phyloP scores from a whole-genome alignment of 495 filamentous ascomycete genomes.

The Tuber calosporum region DNA sequence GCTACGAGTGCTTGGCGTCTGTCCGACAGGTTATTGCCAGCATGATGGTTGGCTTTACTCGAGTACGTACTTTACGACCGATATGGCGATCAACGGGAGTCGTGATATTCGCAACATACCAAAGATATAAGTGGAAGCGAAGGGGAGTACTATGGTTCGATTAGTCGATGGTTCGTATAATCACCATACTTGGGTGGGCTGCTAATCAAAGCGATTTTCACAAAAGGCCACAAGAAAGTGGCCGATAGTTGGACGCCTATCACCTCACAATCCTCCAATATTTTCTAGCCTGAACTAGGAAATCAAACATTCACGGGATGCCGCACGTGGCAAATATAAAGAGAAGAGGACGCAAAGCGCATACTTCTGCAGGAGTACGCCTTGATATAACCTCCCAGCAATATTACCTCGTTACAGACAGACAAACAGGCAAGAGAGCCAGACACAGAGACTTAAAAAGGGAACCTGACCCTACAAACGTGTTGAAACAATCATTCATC shows the following conservation, averaged over 20 bases:
- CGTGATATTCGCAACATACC: too few relatives aligned
- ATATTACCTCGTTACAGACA: background rate
- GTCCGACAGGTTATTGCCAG: too few relatives aligned
- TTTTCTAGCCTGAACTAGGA: background rate
- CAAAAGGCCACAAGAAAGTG: too few relatives aligned
- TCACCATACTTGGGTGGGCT: too few relatives aligned
- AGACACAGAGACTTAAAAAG: background rate
- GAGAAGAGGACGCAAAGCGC: background rate
- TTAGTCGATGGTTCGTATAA: too few relatives aligned
- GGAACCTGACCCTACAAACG: background rate
- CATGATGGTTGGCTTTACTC: too few relatives aligned
- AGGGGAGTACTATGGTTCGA: too few relatives aligned
- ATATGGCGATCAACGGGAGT: too few relatives aligned
- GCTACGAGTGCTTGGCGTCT: too few relatives aligned
- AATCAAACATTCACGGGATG: background rate
- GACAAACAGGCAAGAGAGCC: background rate
- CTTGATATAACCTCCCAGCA: background rate
- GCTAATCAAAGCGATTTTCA: too few relatives aligned
- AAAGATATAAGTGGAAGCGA: background rate
- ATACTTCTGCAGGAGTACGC: background rate
- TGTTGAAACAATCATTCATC: slow-evolving; percentile 1
- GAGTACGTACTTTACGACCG: too few relatives aligned
- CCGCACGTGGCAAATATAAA: background rate
- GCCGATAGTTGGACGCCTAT: too few relatives aligned
- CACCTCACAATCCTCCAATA: background rate